Conservation (phyloP, 164 flowering plant species). For the Vitis amurensis region DNA sequence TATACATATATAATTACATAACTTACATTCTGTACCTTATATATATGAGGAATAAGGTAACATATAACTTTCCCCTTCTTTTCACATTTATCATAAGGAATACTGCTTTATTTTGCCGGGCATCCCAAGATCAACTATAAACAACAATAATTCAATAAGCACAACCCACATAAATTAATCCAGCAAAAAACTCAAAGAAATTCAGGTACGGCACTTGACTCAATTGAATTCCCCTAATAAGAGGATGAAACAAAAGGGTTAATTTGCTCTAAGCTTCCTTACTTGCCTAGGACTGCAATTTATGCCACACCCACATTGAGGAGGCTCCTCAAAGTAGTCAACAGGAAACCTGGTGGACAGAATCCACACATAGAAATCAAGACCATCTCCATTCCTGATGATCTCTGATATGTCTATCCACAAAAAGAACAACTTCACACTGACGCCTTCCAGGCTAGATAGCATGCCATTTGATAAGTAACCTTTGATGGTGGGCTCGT, state of each 20-base stretch:
- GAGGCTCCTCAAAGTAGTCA: slow-evolving; percentile 38
- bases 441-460: slow-evolving; percentile 33
- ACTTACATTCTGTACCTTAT: no score
- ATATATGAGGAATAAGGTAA: no score
- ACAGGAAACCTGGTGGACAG: slow-evolving; percentile 35
- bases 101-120: no score
- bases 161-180: not conserved
- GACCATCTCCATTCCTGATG: slow-evolving; percentile 26
- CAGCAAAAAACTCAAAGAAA: no score
- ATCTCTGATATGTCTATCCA: slow-evolving; percentile 51
- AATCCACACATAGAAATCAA: slow-evolving; percentile 51
- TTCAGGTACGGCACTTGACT: not conserved
- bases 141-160: no score
- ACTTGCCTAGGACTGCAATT: slow-evolving; percentile 22
- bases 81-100: no score
- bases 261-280: slow-evolving; percentile 9
- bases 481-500: slow-evolving; percentile 34
- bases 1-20: no score
- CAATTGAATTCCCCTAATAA: slow-evolving; percentile 9
- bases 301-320: slow-evolving; percentile 55
- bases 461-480: slow-evolving; percentile 25
- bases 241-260: slow-evolving; percentile 29
- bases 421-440: slow-evolving; percentile 38
- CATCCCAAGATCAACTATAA: no score
- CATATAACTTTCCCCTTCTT: no score